Conservation (phyloP, 164 flowering plant species). For the Magnolia sinica region DNA sequence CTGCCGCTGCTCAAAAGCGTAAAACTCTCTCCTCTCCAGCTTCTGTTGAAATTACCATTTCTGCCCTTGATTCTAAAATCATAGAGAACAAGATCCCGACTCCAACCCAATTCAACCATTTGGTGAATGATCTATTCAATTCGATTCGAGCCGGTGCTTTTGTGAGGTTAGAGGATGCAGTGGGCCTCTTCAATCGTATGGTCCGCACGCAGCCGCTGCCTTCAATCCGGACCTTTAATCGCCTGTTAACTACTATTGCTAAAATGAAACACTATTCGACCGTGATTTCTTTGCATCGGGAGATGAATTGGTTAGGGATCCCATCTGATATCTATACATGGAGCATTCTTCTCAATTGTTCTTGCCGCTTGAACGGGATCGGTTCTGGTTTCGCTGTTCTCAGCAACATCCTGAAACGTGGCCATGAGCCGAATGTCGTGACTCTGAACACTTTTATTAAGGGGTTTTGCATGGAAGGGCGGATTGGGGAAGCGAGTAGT, state of each 20-base stretch:
- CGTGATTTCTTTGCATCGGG: conserved; percentile 1
- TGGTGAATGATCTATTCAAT: neutral
- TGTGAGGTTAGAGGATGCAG: too few species aligned
- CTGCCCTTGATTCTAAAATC: neutral
- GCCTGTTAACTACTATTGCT: neutral
- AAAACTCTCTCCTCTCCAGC: neutral
- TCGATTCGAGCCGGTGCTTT: neutral
- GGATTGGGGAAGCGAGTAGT: neutral
- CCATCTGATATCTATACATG: neutral
- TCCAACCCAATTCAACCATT: neutral
- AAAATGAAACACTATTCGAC: neutral
- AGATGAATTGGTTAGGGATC: neutral
- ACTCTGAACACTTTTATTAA: neutral
- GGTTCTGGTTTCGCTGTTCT: too few species aligned
- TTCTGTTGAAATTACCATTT: neutral
- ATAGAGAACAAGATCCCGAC: neutral
- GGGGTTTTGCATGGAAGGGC: neutral
- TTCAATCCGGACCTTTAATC: too few species aligned
- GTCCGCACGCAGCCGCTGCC: too few species aligned
- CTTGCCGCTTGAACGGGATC: neutral
- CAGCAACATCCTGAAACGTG: too few species aligned
- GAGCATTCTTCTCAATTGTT: conserved; percentile 14
- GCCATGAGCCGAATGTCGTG: too few species aligned
- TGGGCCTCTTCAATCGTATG: neutral
- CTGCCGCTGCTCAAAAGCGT: too few species aligned